These are phyloP conservation scores for Citrus trifoliata DNA, from an alignment of 345 rosid species.

Conservation along the genomic window DNA sequence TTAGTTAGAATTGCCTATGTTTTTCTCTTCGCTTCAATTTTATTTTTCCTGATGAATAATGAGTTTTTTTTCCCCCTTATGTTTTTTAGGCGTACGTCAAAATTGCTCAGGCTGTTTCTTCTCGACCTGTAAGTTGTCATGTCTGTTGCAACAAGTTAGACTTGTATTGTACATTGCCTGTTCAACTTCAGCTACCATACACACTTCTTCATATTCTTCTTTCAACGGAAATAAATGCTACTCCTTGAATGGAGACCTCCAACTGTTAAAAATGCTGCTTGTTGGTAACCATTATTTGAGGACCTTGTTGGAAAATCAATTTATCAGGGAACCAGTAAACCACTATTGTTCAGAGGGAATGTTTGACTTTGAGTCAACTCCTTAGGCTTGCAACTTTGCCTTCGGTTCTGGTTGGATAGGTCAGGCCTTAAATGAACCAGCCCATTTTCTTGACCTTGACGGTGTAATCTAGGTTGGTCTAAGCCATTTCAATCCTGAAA, in stretches of 20 bases:
- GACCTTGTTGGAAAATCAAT: not conserved
- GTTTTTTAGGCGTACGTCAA: conserved; percentile 71
- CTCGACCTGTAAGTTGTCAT: conserved; percentile 69
- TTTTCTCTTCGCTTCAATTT: not conserved
- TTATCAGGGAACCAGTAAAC: not conserved
- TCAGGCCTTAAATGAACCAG: not conserved
- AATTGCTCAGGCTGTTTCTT: conserved; percentile 93
- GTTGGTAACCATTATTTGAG: not conserved
- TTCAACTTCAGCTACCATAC: not conserved
- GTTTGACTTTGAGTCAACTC: not conserved
- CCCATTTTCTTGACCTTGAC: not conserved
- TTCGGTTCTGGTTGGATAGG: not conserved
- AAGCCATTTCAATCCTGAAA: not conserved
- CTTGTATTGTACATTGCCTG: not conserved
- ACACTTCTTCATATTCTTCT: not conserved
- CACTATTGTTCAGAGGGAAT: not conserved
- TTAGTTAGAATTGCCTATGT: not conserved
- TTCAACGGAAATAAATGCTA: not conserved
- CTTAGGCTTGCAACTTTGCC: not conserved
- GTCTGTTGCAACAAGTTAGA: not conserved
- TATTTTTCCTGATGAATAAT: not conserved
- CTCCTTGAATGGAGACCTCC: not conserved
- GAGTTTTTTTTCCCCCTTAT: not conserved
- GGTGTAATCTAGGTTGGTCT: not conserved
- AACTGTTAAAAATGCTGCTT: not conserved